Percentiles rank a stretch among this genome's conserved stretches.
Evolutionary conservation across 2,329 filamentous ascomycete species (phyloP).

Genomic region (Xylariaceae sp.): DNA sequence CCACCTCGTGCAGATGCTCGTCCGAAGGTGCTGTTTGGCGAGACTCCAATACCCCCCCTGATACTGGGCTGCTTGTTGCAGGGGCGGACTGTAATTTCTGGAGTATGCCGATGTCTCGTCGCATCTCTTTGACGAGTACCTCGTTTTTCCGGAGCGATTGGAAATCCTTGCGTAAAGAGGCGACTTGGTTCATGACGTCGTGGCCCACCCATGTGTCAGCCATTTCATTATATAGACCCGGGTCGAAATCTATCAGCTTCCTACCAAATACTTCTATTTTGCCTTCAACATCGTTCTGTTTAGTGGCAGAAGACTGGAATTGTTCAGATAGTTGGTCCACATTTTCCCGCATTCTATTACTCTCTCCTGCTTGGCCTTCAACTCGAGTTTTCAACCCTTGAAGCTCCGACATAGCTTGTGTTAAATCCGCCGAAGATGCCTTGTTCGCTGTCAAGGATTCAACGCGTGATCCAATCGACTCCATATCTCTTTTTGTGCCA

Average conservation of each 20-base stretch:
- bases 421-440: background rate
- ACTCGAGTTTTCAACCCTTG: background rate
- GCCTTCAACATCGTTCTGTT: constrained; percentile 6
- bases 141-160: constrained; percentile 9
- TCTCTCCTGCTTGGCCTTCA: background rate
- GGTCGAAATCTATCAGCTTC: constrained; percentile 19
- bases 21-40: background rate
- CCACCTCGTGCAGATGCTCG: background rate
- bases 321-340: constrained; percentile 8
- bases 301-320: constrained; percentile 3
- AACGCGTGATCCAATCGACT: background rate
- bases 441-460: background rate
- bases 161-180: constrained; percentile 6
- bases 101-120: background rate
- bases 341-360: background rate
- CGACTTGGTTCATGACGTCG: constrained; percentile 18
- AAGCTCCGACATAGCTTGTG: background rate
- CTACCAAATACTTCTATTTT: constrained; percentile 7
- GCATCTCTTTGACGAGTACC: constrained; percentile 2
- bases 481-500: background rate
- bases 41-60: background rate
- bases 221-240: constrained; percentile 24
- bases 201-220: constrained; percentile 18
- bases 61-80: background rate
- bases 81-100: background rate